These are phyloP conservation scores for Cardamine chenopodiifolia DNA, from an alignment of 345 rosid genomes.

Conservation along the genomic window DNA sequence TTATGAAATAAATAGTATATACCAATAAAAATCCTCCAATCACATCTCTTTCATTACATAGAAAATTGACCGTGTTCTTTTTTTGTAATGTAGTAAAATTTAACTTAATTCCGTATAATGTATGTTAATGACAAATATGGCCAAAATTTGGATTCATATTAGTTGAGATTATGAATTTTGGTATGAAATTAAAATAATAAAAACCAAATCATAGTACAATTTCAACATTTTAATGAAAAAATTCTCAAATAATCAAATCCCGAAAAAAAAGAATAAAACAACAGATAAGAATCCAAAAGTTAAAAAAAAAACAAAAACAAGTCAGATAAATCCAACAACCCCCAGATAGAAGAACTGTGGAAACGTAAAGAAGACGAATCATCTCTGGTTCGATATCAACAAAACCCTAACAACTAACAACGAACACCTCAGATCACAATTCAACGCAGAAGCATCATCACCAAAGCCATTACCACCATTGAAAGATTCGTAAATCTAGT, in stretches of 20 bases:
- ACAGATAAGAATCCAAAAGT: constrained; percentile 28
- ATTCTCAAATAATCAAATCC: constrained; percentile 33
- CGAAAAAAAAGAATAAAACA: constrained; percentile 32
- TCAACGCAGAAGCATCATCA: constrained; percentile 38
- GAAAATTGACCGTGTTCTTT: neutral
- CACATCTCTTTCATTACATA: neutral
- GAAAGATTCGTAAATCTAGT: constrained; percentile 18
- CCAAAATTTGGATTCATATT: neutral
- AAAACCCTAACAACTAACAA: constrained; percentile 32
- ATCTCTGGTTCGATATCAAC: constrained; percentile 38
- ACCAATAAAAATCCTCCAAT: neutral
- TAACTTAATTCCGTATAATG: neutral
- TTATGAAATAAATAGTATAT: neutral
- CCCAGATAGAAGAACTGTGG: constrained; percentile 36
- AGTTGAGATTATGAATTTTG: neutral
- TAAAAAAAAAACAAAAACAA: constrained; percentile 1
- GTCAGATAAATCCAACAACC: constrained; percentile 37
- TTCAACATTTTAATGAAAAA: constrained; percentile 23
- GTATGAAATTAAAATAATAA: neutral
- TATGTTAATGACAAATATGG: neutral
- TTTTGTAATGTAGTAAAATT: too few relatives aligned
- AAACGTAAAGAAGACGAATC: constrained; percentile 37
- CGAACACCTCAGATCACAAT: constrained; percentile 20
- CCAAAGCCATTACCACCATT: constrained; percentile 27
- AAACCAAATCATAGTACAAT: neutral